phyloP scores from a whole-genome alignment of 108 stramenopile species.

The Nannochloropsis oceanica region DNA sequence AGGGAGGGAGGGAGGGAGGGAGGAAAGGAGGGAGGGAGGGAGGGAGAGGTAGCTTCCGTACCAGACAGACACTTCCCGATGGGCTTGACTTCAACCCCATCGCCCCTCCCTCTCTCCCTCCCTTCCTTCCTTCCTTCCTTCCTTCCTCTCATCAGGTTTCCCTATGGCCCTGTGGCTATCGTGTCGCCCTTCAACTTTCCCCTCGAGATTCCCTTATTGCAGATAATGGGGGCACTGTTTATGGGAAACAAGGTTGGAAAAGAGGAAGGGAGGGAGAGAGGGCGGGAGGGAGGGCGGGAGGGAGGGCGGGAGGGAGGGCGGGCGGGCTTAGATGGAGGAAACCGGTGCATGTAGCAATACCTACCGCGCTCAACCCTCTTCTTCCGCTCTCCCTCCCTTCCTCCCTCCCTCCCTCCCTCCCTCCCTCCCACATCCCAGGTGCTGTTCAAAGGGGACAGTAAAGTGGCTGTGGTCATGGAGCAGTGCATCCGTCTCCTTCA shows the following conservation, averaged over 20 bases:
- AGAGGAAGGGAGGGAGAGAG: too few species aligned
- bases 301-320: too few species aligned
- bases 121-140: too few species aligned
- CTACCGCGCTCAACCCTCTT: background rate
- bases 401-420: background rate
- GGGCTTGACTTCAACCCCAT: too few species aligned
- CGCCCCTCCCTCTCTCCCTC: too few species aligned
- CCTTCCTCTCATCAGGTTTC: too few species aligned
- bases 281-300: too few species aligned
- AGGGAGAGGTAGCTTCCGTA: too few species aligned
- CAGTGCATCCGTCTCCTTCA: conserved; percentile 73
- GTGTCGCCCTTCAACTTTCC: conserved; percentile 79
- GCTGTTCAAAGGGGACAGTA: conserved; percentile 54
- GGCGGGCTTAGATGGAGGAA: background rate
- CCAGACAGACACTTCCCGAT: too few species aligned
- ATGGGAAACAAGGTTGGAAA: conserved; percentile 98
- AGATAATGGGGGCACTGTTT: conserved; percentile 89
- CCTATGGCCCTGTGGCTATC: conserved; percentile 82
- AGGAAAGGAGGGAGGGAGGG: too few species aligned
- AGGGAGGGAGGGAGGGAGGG: too few species aligned
- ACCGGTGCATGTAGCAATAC: background rate
- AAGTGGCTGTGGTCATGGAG: conserved; percentile 82
- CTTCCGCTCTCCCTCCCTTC: background rate
- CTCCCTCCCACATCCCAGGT: background rate
- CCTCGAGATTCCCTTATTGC: conserved; percentile 43